A percentile compares a stretch with the other conserved stretches of the same genome.
Evolutionary conservation across 2,329 filamentous ascomycete genomes (phyloP).

Genomic region (Raffaelea deltoideospora): DNA sequence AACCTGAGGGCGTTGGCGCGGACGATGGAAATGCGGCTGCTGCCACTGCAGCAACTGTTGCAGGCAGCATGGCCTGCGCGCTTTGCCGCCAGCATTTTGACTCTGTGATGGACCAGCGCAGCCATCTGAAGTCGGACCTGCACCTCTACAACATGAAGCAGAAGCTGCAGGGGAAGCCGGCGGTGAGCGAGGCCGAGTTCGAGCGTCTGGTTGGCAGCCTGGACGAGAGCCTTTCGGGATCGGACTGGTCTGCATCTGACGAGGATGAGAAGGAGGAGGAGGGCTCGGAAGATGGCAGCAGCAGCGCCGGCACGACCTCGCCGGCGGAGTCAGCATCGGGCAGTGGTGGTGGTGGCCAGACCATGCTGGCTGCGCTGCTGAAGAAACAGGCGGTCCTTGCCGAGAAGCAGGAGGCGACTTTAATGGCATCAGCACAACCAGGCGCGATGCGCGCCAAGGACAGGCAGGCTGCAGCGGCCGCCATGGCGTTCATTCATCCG

Average conservation of each 20-base stretch:
- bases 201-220: constrained; percentile 72
- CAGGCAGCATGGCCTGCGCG: constrained; percentile 61
- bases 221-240: constrained; percentile 86
- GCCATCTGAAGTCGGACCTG: constrained; percentile 77
- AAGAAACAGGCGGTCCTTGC: constrained; percentile 71
- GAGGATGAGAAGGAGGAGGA: constrained; percentile 30
- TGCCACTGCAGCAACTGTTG: constrained; percentile 5
- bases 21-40: constrained; percentile 3
- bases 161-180: constrained; percentile 57
- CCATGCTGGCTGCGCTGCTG: constrained; percentile 58
- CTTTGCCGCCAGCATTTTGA: constrained; percentile 62
- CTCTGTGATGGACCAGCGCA: constrained; percentile 64
- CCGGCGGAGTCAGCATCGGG: not conserved
- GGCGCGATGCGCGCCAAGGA: constrained; percentile 21
- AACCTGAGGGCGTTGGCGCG: constrained; percentile 6
- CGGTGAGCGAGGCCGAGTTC: constrained; percentile 71
- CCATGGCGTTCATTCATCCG: constrained; percentile 3
- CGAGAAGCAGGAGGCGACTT: constrained; percentile 27
- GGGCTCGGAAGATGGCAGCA: constrained; percentile 38
- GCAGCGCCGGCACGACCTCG: constrained; percentile 16
- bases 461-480: constrained; percentile 44
- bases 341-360: constrained; percentile 16
- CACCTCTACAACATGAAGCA: constrained; percentile 93
- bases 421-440: constrained; percentile 32
- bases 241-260: constrained; percentile 50